Conservation (phyloP, 2,329 filamentous ascomycete genomes). For the Aspergillus fijiensis region DNA sequence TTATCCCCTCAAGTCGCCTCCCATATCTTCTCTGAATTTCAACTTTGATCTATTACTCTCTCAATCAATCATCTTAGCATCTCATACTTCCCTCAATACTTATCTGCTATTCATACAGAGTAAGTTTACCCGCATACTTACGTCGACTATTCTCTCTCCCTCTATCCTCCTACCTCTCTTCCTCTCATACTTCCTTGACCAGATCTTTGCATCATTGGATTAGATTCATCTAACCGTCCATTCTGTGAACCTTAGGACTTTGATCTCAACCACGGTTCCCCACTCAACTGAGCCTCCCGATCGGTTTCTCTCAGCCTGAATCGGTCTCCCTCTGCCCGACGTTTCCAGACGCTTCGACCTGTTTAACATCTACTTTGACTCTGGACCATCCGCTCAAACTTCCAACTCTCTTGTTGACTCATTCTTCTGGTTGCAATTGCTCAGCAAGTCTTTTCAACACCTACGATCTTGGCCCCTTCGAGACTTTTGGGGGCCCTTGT, state of each 20-base stretch:
- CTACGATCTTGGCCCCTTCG: slow-evolving; percentile 23
- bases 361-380: slow-evolving; percentile 4
- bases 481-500: slow-evolving; percentile 21
- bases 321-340: slow-evolving; percentile 4
- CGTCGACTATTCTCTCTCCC: neutral
- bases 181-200: neutral
- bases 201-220: slow-evolving; percentile 7
- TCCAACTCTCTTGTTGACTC: neutral
- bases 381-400: slow-evolving; percentile 10
- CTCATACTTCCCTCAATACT: neutral
- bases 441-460: neutral
- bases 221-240: slow-evolving; percentile 11
- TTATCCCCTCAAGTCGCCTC: neutral
- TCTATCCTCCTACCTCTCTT: neutral
- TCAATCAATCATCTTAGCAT: neutral
- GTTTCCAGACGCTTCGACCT: slow-evolving; percentile 33
- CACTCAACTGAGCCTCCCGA: slow-evolving; percentile 3
- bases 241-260: slow-evolving; percentile 4
- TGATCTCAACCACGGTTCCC: slow-evolving; percentile 7
- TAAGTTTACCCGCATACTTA: slow-evolving; percentile 5
- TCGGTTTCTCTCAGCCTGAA: neutral
- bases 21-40: neutral
- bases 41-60: neutral
- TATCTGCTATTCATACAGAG: neutral
- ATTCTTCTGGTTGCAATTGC: neutral